Evolutionary conservation across 768 basidiomycete species (phyloP).

Genomic region (Hygrophorus russula): DNA sequence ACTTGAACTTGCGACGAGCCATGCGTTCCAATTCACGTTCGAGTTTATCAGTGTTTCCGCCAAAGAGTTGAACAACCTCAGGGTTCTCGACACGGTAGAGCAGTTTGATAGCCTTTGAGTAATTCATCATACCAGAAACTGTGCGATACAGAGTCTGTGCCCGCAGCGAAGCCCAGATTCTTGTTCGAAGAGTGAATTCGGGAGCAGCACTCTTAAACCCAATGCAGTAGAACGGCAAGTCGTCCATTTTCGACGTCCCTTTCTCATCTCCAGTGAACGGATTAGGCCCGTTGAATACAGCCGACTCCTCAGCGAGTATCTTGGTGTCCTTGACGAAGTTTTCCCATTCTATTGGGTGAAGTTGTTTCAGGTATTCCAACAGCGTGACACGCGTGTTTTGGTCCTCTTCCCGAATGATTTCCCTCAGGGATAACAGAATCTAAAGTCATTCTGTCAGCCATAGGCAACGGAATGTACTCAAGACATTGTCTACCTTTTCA

Average conservation of each 20-base stretch:
- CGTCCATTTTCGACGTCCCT: conserved; percentile 71
- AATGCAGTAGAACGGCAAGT: conserved; percentile 95
- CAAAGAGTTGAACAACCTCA: conserved; percentile 94
- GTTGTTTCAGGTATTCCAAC: conserved; percentile 95
- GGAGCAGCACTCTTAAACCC: conserved; percentile 99
- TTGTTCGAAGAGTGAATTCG: conserved; percentile 95
- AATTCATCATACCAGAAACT: conserved; percentile 99
- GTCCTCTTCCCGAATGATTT: conserved; percentile 98
- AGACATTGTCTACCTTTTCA: conserved; percentile 58
- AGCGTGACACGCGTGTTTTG: conserved; percentile 95
- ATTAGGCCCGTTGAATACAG: conserved; percentile 67
- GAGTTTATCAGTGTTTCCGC: conserved; percentile 94
- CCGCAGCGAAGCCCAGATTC: conserved; percentile 98
- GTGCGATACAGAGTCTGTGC: conserved; percentile 98
- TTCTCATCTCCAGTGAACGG: conserved; percentile 72
- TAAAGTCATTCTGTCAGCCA: conserved; percentile 16
- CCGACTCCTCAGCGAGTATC: conserved; percentile 93
- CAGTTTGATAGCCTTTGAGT: conserved; percentile 97
- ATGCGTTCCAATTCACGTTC: conserved; percentile 96
- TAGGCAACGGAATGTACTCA: background rate
- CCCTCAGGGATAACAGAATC: conserved; percentile 92
- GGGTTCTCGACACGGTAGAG: conserved; percentile 99
- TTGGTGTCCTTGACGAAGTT: conserved; percentile 99
- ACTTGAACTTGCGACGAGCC: conserved; percentile 98
- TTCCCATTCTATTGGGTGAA: conserved; percentile 98